Evolutionary conservation across 305 asterid genomes (phyloP).

Genomic region (Solanum hybrid): DNA sequence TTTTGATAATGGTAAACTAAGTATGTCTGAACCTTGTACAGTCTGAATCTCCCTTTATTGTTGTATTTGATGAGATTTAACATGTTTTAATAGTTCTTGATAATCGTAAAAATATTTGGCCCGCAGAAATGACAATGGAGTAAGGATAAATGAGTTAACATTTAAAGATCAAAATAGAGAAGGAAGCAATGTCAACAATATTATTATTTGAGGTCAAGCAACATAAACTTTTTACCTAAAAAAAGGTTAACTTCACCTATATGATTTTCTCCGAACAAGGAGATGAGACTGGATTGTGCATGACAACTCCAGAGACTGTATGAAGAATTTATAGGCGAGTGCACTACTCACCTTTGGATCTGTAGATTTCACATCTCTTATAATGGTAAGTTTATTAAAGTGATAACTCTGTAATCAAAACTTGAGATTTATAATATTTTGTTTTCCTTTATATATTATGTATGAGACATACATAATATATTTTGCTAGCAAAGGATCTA

Average conservation of each 20-base stretch:
- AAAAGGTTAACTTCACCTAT: neutral
- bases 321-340: neutral
- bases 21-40: neutral
- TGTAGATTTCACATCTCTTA: neutral
- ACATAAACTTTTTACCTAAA: neutral
- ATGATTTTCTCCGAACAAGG: neutral
- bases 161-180: neutral
- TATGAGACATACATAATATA: neutral
- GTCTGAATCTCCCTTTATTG: neutral
- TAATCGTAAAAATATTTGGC: neutral
- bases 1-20: neutral
- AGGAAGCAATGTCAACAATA: neutral
- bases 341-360: neutral
- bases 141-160: neutral
- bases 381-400: neutral
- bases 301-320: neutral
- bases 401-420: neutral
- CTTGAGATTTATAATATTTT: neutral
- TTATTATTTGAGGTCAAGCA: neutral
- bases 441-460: neutral
- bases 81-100: neutral
- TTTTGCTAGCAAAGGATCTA: neutral
- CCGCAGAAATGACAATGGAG: neutral
- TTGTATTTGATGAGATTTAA: neutral
- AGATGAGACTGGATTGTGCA: neutral